Evolutionary conservation across 441 rosid species (phyloP).

Genomic region (Gossypium davidsonii): DNA sequence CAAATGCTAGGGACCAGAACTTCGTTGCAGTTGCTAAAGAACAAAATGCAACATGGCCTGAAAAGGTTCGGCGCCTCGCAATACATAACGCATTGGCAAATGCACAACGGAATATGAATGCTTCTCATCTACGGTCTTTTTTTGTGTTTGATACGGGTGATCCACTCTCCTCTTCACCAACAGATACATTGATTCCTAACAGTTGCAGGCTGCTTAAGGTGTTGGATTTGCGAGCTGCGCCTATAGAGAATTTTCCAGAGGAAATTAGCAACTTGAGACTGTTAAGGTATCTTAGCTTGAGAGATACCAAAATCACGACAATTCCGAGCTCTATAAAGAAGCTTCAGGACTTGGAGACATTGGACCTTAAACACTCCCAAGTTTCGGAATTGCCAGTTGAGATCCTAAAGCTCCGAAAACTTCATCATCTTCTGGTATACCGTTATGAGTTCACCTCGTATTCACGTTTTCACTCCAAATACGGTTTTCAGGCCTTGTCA

Average conservation of each 20-base stretch:
- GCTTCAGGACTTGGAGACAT: slow-evolving; percentile 32
- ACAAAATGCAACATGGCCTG: slow-evolving; percentile 21
- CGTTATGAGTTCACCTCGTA: slow-evolving; percentile 18
- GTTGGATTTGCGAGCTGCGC: slow-evolving; percentile 26
- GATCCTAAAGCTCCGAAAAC: slow-evolving; percentile 22
- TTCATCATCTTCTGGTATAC: slow-evolving; percentile 40
- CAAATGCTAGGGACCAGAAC: slow-evolving; percentile 26
- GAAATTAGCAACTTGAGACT: slow-evolving; percentile 14
- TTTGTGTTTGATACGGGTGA: slow-evolving; percentile 12
- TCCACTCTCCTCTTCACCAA: background rate
- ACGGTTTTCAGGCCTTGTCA: slow-evolving; percentile 25
- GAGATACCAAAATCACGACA: slow-evolving; percentile 22
- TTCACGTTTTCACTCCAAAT: slow-evolving; percentile 23
- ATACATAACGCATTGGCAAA: background rate
- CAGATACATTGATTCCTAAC: slow-evolving; percentile 3
- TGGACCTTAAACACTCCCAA: slow-evolving; percentile 35
- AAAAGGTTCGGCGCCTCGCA: slow-evolving; percentile 8
- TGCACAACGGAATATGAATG: background rate
- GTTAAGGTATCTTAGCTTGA: slow-evolving; percentile 30
- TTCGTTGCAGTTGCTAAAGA: slow-evolving; percentile 29
- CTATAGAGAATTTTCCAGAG: slow-evolving; percentile 21
- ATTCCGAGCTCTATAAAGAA: slow-evolving; percentile 30
- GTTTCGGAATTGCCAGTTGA: slow-evolving; percentile 28
- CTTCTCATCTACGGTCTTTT: slow-evolving; percentile 22
- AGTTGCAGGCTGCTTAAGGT: slow-evolving; percentile 25